Conservation (phyloP, 495 filamentous ascomycete species). For the Trichoderma asperelloides region DNA sequence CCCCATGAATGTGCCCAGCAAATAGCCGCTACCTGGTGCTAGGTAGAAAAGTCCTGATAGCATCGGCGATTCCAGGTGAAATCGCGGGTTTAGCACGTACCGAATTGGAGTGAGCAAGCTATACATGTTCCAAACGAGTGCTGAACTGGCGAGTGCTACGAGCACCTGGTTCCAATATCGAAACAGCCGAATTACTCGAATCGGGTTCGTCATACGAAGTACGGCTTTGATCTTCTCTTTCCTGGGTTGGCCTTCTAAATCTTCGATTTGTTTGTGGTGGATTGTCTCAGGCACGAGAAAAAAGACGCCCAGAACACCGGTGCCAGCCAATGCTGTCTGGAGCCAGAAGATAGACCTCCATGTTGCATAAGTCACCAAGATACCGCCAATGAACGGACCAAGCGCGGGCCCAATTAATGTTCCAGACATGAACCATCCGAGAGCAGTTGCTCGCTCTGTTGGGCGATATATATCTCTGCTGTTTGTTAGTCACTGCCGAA, state of each 20-base stretch:
- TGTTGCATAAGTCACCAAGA: constrained; percentile 59
- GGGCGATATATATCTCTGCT: constrained; percentile 51
- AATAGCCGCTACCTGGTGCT: constrained; percentile 61
- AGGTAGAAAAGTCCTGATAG: constrained; percentile 65
- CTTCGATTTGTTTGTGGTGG: constrained; percentile 46
- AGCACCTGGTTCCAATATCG: constrained; percentile 58
- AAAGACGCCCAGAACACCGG: constrained; percentile 49
- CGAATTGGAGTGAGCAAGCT: constrained; percentile 64
- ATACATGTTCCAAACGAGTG: constrained; percentile 68
- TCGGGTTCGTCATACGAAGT: constrained; percentile 52
- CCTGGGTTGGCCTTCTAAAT: constrained; percentile 41
- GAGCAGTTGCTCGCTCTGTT: constrained; percentile 56
- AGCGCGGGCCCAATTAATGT: constrained; percentile 64
- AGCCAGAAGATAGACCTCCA: constrained; percentile 71
- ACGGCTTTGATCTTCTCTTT: constrained; percentile 41
- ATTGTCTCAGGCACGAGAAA: constrained; percentile 64
- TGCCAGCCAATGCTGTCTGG: constrained; percentile 52
- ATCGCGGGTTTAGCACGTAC: constrained; percentile 65
- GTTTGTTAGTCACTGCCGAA: not conserved
- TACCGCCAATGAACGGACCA: constrained; percentile 57
- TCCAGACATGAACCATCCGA: constrained; percentile 61
- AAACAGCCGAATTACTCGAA: constrained; percentile 51
- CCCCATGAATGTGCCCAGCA: constrained; percentile 60
- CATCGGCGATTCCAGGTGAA: constrained; percentile 56
- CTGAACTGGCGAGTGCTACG: constrained; percentile 48